Percentiles rank a stretch among this genome's conserved stretches.
These are phyloP conservation scores for Bimuria novae-zelandiae DNA, from an alignment of 2,329 filamentous ascomycete genomes.

Conservation along the genomic window DNA sequence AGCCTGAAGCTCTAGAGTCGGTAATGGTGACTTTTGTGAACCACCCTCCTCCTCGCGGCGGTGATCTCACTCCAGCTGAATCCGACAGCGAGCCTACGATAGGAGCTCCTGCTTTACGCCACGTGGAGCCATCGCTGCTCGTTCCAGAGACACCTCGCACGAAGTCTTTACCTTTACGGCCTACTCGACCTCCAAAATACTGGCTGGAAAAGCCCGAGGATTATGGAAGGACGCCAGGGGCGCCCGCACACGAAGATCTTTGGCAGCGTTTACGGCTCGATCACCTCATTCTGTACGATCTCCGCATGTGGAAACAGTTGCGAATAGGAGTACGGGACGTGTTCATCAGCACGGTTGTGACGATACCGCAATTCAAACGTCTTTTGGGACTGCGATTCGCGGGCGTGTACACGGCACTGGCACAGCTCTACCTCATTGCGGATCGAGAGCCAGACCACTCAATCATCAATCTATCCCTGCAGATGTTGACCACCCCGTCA, in stretches of 20 bases:
- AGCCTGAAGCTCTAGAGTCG: conserved; percentile 64
- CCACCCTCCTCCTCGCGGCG: conserved; percentile 55
- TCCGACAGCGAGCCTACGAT: conserved; percentile 70
- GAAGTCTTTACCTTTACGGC: conserved; percentile 51
- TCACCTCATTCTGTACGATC: conserved; percentile 91
- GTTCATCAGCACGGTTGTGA: conserved; percentile 95
- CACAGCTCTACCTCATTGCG: conserved; percentile 92
- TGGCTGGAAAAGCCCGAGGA: conserved; percentile 82
- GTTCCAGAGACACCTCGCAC: conserved; percentile 78
- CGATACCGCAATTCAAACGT: conserved; percentile 94
- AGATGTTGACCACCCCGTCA: conserved; percentile 95
- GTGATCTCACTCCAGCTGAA: conserved; percentile 67
- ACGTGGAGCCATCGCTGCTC: conserved; percentile 67
- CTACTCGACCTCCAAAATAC: conserved; percentile 73
- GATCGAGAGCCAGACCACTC: conserved; percentile 97
- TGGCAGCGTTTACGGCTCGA: conserved; percentile 89
- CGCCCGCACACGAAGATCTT: conserved; percentile 80
- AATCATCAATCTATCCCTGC: conserved; percentile 95
- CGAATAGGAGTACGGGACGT: conserved; percentile 88
- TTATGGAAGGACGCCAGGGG: conserved; percentile 65
- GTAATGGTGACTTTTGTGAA: conserved; percentile 77
- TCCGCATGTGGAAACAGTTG: conserved; percentile 95
- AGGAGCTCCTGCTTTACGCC: conserved; percentile 63
- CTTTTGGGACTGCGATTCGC: conserved; percentile 92
- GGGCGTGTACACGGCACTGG: conserved; percentile 88